A percentile compares a stretch with the other conserved stretches of the same genome.
phyloP scores from a whole-genome alignment of 202 grass and related monocot species.

The Schoenoplectus triqueter region DNA sequence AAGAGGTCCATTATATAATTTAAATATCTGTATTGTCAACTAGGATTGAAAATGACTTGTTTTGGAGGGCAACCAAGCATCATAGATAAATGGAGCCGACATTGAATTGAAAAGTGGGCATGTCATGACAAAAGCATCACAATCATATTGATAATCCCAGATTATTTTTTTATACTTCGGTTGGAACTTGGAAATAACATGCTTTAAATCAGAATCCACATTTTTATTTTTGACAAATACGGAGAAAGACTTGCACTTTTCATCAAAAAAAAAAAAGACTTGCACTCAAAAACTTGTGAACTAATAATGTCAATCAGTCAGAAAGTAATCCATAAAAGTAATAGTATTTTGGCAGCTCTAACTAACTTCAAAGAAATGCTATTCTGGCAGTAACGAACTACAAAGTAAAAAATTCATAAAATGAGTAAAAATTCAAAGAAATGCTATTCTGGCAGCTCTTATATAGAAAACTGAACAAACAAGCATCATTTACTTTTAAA shows the following conservation, averaged over 20 bases:
- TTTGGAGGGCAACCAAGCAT: constrained; percentile 33
- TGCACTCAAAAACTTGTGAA: constrained; percentile 8
- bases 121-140: constrained; percentile 31
- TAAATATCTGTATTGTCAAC: neutral
- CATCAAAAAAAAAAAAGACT: neutral
- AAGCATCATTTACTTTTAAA: too few species aligned
- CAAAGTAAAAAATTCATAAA: too few species aligned
- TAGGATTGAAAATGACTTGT: constrained; percentile 18
- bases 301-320: neutral
- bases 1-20: neutral
- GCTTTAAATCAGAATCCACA: neutral
- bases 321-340: neutral
- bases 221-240: constrained; percentile 18
- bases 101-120: constrained; percentile 34
- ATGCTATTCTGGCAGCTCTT: too few species aligned
- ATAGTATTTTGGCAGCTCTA: too few species aligned
- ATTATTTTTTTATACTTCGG: neutral
- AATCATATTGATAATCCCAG: constrained; percentile 19
- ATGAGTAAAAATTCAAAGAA: too few species aligned
- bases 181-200: constrained; percentile 2
- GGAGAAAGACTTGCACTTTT: neutral
- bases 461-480: too few species aligned
- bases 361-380: too few species aligned
- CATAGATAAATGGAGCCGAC: constrained; percentile 42
- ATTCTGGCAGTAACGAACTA: too few species aligned